A percentile compares a stretch with the other conserved stretches of the same genome.
These are phyloP conservation scores for Mercurialis annua DNA, from an alignment of 345 rosid genomes.

Conservation along the genomic window DNA sequence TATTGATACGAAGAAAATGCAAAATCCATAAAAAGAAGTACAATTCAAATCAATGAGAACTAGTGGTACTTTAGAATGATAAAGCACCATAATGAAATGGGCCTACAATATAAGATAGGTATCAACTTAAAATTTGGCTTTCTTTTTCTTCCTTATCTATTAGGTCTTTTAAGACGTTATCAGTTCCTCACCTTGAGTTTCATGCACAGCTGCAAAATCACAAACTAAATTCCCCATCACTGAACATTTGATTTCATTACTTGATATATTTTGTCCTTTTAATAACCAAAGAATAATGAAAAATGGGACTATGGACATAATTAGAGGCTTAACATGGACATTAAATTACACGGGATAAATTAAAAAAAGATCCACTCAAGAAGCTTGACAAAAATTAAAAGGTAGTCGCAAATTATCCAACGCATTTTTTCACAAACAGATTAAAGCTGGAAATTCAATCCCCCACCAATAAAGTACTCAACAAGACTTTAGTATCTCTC, in stretches of 20 bases:
- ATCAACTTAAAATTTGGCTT: too few relatives aligned
- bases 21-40: background rate
- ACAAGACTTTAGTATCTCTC: background rate
- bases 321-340: background rate
- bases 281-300: background rate
- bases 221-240: too few relatives aligned
- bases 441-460: background rate
- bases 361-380: background rate
- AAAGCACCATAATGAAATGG: background rate
- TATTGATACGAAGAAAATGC: background rate
- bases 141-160: too few relatives aligned
- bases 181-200: too few relatives aligned
- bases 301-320: background rate
- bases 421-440: background rate
- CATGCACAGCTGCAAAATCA: too few relatives aligned
- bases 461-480: background rate
- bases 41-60: background rate
- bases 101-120: background rate
- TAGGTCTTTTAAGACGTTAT: too few relatives aligned
- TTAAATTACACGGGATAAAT: background rate
- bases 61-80: background rate
- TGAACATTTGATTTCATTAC: too few relatives aligned
- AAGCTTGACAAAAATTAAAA: too few relatives aligned
- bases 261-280: too few relatives aligned
- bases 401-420: background rate